These are phyloP conservation scores for Dimargaris xerosporica DNA, from an alignment of 192 early-diverging fungal species.

Conservation along the genomic window DNA sequence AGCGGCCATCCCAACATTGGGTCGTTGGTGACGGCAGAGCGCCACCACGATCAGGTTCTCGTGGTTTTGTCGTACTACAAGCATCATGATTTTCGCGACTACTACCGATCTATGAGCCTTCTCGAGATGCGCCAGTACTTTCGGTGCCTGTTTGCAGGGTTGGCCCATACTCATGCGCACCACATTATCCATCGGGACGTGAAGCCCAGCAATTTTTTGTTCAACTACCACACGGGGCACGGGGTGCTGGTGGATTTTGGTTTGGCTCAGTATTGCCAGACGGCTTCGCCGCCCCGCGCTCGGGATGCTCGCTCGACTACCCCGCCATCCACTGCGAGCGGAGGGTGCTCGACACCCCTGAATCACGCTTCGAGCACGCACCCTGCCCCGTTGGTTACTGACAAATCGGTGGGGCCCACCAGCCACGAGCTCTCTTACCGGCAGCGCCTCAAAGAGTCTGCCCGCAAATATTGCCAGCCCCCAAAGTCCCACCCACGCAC, in stretches of 20 bases:
- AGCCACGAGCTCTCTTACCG: neutral
- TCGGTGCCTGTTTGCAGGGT: conserved; percentile 46
- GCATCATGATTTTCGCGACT: conserved; percentile 66
- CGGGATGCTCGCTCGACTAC: neutral
- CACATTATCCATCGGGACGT: conserved; percentile 82
- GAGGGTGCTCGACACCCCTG: too few relatives aligned
- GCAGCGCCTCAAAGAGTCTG: conserved; percentile 10
- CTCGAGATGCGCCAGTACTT: conserved; percentile 66
- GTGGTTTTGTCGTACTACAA: conserved; percentile 72
- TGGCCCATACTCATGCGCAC: conserved; percentile 50
- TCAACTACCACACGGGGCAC: conserved; percentile 40
- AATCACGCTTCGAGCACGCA: too few relatives aligned
- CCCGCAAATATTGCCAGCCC: conserved; percentile 6
- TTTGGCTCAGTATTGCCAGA: conserved; percentile 40
- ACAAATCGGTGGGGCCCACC: neutral
- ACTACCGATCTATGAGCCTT: conserved; percentile 41
- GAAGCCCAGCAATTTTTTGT: conserved; percentile 95
- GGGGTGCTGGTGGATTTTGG: conserved; percentile 92
- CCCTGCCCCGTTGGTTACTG: neutral
- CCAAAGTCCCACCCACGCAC: neutral
- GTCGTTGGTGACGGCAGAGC: conserved; percentile 60
- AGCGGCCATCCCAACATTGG: conserved; percentile 58
- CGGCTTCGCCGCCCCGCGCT: neutral
- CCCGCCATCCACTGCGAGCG: too few relatives aligned
- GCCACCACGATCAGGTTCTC: conserved; percentile 67